These are phyloP conservation scores for Sporothrix luriei DNA, from an alignment of 2,329 filamentous ascomycete species.

Conservation along the genomic window DNA sequence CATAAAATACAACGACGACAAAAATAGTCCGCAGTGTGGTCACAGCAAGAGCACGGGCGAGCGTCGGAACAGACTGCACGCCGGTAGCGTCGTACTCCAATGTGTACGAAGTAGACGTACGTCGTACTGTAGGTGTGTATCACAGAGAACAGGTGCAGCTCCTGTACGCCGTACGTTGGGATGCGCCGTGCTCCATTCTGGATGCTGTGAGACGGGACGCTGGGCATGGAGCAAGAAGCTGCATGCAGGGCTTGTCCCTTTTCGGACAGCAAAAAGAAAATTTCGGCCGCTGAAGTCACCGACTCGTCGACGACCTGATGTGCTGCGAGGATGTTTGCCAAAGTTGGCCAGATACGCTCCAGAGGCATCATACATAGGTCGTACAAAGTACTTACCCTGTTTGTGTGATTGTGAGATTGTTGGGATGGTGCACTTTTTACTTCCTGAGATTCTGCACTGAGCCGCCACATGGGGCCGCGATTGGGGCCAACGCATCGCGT, in stretches of 20 bases:
- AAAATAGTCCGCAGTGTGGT: neutral
- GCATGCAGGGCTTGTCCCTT: neutral
- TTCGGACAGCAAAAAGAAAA: neutral
- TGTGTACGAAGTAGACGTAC: neutral
- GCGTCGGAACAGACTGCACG: too few species aligned
- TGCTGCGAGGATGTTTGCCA: neutral
- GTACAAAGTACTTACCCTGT: neutral
- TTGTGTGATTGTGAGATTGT: slow-evolving; percentile 14
- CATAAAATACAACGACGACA: neutral
- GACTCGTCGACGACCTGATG: neutral
- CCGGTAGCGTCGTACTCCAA: neutral
- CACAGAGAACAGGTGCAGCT: neutral
- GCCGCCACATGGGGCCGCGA: slow-evolving; percentile 5
- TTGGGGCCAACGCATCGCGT: slow-evolving; percentile 13
- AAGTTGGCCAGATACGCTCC: neutral
- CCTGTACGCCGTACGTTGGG: neutral
- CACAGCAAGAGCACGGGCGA: neutral
- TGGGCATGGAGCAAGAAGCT: neutral
- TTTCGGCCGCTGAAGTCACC: neutral
- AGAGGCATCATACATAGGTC: neutral
- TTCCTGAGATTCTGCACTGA: slow-evolving; percentile 9
- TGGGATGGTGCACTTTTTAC: neutral
- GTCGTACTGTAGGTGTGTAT: neutral
- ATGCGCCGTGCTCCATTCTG: neutral
- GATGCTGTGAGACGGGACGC: neutral